phyloP scores from a whole-genome alignment of 2,329 filamentous ascomycete genomes.

The Penicillium fuscoglaucum region DNA sequence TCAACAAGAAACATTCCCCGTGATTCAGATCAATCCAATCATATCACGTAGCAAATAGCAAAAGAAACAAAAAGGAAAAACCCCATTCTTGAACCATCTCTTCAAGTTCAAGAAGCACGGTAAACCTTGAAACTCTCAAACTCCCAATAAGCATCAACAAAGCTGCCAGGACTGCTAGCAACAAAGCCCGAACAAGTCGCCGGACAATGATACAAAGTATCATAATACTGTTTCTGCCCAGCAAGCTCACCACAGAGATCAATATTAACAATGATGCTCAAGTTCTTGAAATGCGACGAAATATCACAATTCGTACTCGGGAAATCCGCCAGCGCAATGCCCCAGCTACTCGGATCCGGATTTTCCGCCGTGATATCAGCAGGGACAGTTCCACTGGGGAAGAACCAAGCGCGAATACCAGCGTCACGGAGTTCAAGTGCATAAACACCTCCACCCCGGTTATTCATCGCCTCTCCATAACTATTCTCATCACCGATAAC shows the following conservation, averaged over 20 bases:
- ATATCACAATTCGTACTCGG: constrained; percentile 64
- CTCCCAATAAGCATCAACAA: constrained; percentile 64
- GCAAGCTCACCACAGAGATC: constrained; percentile 63
- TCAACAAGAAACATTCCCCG: background rate
- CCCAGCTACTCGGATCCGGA: constrained; percentile 65
- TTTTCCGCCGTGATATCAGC: constrained; percentile 50
- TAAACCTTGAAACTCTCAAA: constrained; percentile 64
- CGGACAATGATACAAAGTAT: constrained; percentile 44
- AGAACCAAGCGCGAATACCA: constrained; percentile 66
- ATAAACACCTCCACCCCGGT: constrained; percentile 58
- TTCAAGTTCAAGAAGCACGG: constrained; percentile 31
- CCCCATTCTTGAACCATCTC: background rate
- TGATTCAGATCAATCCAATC: background rate
- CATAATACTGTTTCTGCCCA: constrained; percentile 36
- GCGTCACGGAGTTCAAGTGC: constrained; percentile 62
- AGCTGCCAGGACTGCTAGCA: constrained; percentile 57
- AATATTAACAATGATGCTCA: constrained; percentile 67
- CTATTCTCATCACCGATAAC: constrained; percentile 48
- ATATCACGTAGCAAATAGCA: background rate
- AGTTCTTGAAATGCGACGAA: constrained; percentile 60
- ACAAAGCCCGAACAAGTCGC: constrained; percentile 60
- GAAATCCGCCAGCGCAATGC: constrained; percentile 63
- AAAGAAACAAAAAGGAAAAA: background rate
- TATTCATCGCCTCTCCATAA: constrained; percentile 57
- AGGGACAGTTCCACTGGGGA: constrained; percentile 52